Percentiles rank a stretch among this genome's conserved stretches.
These are phyloP conservation scores for Penicillium crystallinum DNA, from an alignment of 495 filamentous ascomycete species.

Conservation along the genomic window DNA sequence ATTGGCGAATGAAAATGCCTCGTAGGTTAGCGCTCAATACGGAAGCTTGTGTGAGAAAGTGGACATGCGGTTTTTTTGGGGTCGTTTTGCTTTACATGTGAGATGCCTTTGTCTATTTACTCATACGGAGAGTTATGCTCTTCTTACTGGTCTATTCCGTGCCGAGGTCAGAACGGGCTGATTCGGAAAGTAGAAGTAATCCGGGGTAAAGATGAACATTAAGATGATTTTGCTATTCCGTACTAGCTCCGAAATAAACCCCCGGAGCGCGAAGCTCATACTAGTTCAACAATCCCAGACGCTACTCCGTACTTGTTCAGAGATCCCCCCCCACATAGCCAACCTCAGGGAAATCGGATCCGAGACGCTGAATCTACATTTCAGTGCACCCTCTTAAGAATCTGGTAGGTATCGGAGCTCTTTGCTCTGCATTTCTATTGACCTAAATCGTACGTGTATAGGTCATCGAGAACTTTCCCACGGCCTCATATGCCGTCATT, in stretches of 20 bases:
- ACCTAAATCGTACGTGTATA: neutral
- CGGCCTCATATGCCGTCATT: neutral
- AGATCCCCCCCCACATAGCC: neutral
- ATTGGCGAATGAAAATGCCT: constrained; percentile 31
- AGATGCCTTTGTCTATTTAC: neutral
- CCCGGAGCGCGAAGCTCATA: neutral
- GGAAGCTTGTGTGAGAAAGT: constrained; percentile 8
- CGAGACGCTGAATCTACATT: neutral
- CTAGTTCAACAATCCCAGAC: neutral
- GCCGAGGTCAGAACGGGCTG: constrained; percentile 4
- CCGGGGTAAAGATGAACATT: constrained; percentile 3
- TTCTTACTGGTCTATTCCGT: neutral
- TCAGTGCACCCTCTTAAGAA: too few relatives aligned
- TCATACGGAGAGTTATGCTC: neutral
- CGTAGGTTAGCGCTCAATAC: constrained; percentile 14
- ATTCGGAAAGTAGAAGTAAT: neutral
- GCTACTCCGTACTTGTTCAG: neutral
- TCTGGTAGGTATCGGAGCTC: too few relatives aligned
- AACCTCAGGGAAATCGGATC: neutral
- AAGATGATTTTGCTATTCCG: neutral
- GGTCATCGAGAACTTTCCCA: neutral
- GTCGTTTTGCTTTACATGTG: neutral
- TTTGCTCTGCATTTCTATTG: neutral
- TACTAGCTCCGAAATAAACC: neutral
- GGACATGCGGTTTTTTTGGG: neutral